Evolutionary conservation across 202 grass and related monocot species (phyloP).

Genomic region (Carex sylvatica): DNA sequence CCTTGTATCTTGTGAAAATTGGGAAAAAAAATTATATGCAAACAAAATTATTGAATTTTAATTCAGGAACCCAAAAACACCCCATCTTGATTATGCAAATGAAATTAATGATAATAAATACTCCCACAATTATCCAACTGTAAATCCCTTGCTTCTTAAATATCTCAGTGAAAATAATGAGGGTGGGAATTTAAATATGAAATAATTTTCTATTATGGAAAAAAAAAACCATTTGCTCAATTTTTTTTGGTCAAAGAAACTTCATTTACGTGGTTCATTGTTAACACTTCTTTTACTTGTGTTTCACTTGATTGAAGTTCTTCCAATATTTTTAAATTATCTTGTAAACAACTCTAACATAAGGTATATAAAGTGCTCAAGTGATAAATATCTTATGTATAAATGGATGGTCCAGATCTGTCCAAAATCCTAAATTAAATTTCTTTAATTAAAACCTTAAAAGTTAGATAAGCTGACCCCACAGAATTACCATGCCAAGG

Average conservation of each 20-base stretch:
- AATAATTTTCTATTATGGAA: neutral
- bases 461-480: neutral
- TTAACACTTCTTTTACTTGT: neutral
- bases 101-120: neutral
- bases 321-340: neutral
- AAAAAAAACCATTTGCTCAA: neutral
- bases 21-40: neutral
- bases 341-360: neutral
- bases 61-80: neutral
- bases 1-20: neutral
- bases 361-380: neutral
- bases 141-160: neutral
- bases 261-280: neutral
- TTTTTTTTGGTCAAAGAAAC: neutral
- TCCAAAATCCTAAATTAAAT: neutral
- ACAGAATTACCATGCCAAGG: slow-evolving; percentile 6
- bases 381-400: neutral
- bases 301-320: too few species aligned
- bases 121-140: neutral
- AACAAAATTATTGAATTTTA: neutral
- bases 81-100: neutral
- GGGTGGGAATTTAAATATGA: neutral
- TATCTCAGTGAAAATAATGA: neutral
- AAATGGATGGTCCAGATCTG: neutral
- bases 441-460: neutral